These are phyloP conservation scores for Stygiomarasmius scandens DNA, from an alignment of 1,284 basidiomycete genomes.

Conservation along the genomic window DNA sequence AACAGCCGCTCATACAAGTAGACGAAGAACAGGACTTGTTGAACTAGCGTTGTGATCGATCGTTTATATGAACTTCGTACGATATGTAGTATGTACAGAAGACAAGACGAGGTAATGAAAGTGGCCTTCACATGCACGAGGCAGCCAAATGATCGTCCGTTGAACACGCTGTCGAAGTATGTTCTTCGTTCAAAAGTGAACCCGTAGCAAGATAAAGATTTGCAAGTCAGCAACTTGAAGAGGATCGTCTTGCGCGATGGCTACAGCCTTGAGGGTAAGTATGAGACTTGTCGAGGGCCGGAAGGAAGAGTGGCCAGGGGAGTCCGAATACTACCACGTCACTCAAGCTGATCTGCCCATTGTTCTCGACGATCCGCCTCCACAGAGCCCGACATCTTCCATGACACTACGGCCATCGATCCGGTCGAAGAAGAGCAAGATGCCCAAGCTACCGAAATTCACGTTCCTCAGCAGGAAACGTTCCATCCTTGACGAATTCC, in stretches of 20 bases:
- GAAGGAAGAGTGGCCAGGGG: conserved; percentile 9
- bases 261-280: background rate
- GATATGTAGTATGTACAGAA: background rate
- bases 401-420: conserved; percentile 2
- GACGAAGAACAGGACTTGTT: background rate
- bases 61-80: background rate
- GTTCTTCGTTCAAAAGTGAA: background rate
- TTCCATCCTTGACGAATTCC: conserved; percentile 31
- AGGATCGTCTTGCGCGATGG: background rate
- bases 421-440: background rate
- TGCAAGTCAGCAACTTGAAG: background rate
- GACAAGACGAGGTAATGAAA: background rate
- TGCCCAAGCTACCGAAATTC: background rate
- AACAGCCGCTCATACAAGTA: background rate
- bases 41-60: background rate
- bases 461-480: background rate
- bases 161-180: background rate
- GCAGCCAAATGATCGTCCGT: background rate
- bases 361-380: conserved; percentile 21
- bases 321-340: conserved; percentile 31
- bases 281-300: background rate
- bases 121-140: background rate
- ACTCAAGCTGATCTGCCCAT: conserved; percentile 49
- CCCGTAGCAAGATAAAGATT: background rate
- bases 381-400: conserved; percentile 4